Percentiles rank a stretch among this genome's conserved stretches.
Evolutionary conservation across 2,329 filamentous ascomycete species (phyloP).

Genomic region (Penicillium concentricum): DNA sequence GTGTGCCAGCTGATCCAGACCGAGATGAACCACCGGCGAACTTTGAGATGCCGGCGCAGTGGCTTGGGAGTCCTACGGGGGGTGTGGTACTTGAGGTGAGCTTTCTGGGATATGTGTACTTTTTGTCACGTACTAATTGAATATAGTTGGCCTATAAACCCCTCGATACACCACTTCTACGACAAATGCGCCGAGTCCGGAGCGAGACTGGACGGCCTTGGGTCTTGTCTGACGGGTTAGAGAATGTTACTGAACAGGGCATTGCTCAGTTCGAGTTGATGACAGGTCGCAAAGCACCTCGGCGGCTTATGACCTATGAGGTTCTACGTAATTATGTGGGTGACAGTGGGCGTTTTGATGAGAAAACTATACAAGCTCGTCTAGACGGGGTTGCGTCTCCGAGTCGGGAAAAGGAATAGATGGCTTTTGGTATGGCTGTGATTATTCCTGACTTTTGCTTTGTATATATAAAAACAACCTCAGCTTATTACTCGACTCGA

Average conservation of each 20-base stretch:
- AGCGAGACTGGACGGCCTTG: slow-evolving; percentile 56
- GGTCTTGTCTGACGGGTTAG: slow-evolving; percentile 73
- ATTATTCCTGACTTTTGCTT: background rate
- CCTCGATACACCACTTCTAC: slow-evolving; percentile 67
- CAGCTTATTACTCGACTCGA: background rate
- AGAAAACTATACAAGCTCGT: slow-evolving; percentile 39
- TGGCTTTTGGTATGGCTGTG: background rate
- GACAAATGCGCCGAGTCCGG: slow-evolving; percentile 63
- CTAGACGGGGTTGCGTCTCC: slow-evolving; percentile 29
- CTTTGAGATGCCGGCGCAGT: slow-evolving; percentile 66
- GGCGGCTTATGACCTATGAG: slow-evolving; percentile 68
- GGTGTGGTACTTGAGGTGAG: slow-evolving; percentile 70
- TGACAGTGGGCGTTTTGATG: slow-evolving; percentile 36
- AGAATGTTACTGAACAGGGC: slow-evolving; percentile 74
- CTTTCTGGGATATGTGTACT: background rate
- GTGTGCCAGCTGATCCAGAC: slow-evolving; percentile 69
- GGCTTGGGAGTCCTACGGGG: slow-evolving; percentile 71
- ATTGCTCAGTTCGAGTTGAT: slow-evolving; percentile 82
- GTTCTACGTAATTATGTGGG: slow-evolving; percentile 47
- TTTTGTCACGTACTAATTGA: slow-evolving; percentile 19
- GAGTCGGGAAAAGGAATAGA: slow-evolving; percentile 2
- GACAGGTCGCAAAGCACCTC: slow-evolving; percentile 69
- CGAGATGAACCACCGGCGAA: slow-evolving; percentile 64
- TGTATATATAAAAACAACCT: background rate
- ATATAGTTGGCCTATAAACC: slow-evolving; percentile 63